Base-by-base conservation (phyloP, 2,329 filamentous ascomycete genomes). In the Chrysosporium keratinophilum region DNA sequence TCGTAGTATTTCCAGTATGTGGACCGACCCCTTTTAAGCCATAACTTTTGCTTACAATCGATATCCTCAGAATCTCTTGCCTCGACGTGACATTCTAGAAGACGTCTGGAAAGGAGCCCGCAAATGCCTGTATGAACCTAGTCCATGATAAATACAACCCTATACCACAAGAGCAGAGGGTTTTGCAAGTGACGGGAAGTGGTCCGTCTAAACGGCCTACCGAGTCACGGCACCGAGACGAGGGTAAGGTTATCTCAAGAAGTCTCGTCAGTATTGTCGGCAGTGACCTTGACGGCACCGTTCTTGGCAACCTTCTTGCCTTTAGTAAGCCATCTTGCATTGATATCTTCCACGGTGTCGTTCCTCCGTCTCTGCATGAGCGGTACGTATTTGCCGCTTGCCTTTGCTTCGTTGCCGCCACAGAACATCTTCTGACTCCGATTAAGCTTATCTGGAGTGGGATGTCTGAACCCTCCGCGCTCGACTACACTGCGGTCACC, bases 1-100 rank as follows among this genome's bases (percentile, higher is more conserved):
- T 97, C 0, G 91, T 98, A n/a, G 89, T 97, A 2, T 98, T 98
- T 67, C 91, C 91, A 2, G 79, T 82, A 66, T 62, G 76, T 70
- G 6, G 17, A 34, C 35, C 34, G 35, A 19, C 12, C 4, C 12
- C 20, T 12, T 9, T 12, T 17, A 15, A 14, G 31, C 9, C 9
- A 15, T 23, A 52, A 11, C 6, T 11, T 19, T 54, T 59, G 42
- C 35, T 14, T 17, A 45, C 15, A 39, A 54, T 33, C 14, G 31
- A 15, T 54, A 7, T 4, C 7, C 23, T 28, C 23, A 81, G 74
- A 77, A 78, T 54, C 70, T 95, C 59, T 67, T 96, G 57, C 93
- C 93, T 0, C 73, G 81, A 55, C 75, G 87, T 54, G 76, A 74
- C 47, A 84, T 95, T 53, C 76, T 97, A 28, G 89, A 96, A 73